Conservation (phyloP, 2,329 filamentous ascomycete species). For the Hypoxylon sp. region DNA sequence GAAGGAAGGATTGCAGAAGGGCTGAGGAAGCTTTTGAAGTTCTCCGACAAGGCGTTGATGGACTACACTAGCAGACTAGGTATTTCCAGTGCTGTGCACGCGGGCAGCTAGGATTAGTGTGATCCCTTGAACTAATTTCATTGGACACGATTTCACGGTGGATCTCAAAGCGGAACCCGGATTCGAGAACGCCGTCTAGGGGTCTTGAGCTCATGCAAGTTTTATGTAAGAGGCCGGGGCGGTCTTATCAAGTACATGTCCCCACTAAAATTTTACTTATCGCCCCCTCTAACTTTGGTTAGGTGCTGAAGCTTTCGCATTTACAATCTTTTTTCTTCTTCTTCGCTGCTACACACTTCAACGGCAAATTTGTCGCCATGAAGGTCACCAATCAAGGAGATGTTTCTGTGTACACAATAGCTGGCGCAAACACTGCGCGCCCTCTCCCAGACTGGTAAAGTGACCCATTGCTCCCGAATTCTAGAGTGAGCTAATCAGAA, state of each 20-base stretch:
- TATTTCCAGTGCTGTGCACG: conserved; percentile 22
- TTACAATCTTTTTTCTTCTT: conserved; percentile 23
- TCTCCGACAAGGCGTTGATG: conserved; percentile 26
- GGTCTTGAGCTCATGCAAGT: conserved; percentile 28
- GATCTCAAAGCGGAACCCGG: conserved; percentile 26
- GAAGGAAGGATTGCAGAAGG: conserved; percentile 23
- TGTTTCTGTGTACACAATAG: conserved; percentile 94
- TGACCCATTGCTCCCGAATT: background rate
- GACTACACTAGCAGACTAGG: background rate
- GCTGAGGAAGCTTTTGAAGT: conserved; percentile 27
- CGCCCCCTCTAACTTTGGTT: conserved; percentile 36
- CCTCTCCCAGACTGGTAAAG: conserved; percentile 85
- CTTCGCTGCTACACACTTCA: conserved; percentile 1
- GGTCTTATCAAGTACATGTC: conserved; percentile 24
- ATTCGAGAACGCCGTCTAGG: conserved; percentile 19
- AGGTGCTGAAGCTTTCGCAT: conserved; percentile 13
- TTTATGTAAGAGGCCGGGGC: background rate
- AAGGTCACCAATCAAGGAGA: conserved; percentile 86
- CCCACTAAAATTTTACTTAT: conserved; percentile 43
- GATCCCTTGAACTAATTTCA: conserved; percentile 22
- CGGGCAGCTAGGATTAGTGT: conserved; percentile 29
- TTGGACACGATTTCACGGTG: conserved; percentile 5
- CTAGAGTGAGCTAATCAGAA: conserved; percentile 18
- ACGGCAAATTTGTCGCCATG: conserved; percentile 64
- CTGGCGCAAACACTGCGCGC: conserved; percentile 88